Evolutionary conservation across 805 yeast genomes (phyloP).

Genomic region (Candida ovalis): DNA sequence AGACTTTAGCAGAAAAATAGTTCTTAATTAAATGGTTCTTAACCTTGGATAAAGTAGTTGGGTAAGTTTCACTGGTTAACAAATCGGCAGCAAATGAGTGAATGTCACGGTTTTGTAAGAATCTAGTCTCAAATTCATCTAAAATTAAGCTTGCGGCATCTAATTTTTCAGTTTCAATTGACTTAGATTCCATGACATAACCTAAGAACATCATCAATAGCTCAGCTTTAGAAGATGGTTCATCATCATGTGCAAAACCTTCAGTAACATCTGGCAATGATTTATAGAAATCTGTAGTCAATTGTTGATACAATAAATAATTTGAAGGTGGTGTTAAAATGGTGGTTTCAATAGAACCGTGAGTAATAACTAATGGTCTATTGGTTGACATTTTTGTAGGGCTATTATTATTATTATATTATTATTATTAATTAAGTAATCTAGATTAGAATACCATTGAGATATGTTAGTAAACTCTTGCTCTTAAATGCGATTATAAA

Average conservation of each 20-base stretch:
- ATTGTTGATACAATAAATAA: constrained; percentile 77
- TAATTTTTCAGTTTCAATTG: constrained; percentile 29
- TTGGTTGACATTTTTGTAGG: constrained; percentile 24
- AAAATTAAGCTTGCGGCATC: constrained; percentile 69
- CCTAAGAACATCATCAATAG: constrained; percentile 82
- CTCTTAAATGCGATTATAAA: too few relatives aligned
- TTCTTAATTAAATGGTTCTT: constrained; percentile 67
- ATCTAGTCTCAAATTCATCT: constrained; percentile 81
- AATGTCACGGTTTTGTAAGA: constrained; percentile 72
- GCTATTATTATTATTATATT: neutral
- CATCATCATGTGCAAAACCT: constrained; percentile 80
- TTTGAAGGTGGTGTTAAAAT: constrained; percentile 79
- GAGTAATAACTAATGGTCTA: constrained; percentile 80
- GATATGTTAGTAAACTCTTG: neutral
- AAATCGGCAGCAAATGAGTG: constrained; percentile 82
- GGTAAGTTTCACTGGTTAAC: constrained; percentile 51
- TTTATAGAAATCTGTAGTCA: constrained; percentile 80
- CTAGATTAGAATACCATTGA: neutral
- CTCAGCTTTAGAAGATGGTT: constrained; percentile 84
- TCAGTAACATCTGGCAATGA: constrained; percentile 78
- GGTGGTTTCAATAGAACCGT: constrained; percentile 86
- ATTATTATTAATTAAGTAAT: neutral
- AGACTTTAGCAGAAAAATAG: constrained; percentile 51
- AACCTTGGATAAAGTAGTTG: constrained; percentile 69
- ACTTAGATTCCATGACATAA: constrained; percentile 39